Base-by-base conservation (phyloP, 371 early-diverging fungal species). In the Fennellomyces sp. region DNA sequence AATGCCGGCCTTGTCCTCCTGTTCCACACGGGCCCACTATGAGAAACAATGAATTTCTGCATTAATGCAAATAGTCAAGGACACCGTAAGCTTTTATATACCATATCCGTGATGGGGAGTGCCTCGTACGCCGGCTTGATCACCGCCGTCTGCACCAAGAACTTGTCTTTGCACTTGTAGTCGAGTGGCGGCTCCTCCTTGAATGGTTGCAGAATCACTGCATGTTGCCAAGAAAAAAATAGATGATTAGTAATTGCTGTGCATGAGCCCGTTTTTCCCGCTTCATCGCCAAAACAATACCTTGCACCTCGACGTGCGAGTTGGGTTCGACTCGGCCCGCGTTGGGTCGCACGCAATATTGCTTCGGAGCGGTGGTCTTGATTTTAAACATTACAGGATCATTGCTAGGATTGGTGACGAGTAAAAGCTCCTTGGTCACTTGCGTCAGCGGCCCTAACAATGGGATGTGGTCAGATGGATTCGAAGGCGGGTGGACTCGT, bases 321-420 rank as follows among this genome's bases (percentile, higher is more conserved):
- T 84, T 70, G 3, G 94, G 84, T 10, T 73, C 78, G 45, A 96
- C 81, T 39, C 83, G 73, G 13, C 94, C 94, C 17, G 90, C 82
- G 71, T 95, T 96, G 28, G 96, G 96, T 30, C 93, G 87, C 35
- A 96, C 92, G 66, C 91, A 92, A 70, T 94, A 97, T 56, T 91
- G 84, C 73, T 92, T 92, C 19, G 97, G 97, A 2, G 94, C 93
- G 0, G 97, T 96, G 3, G 97, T 96, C 66, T 95, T 94, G 63
- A 96, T 88, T 70, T 96, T 95, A 79, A 92, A 96, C 36, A 89
- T 88, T 33, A 89, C 66, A 6, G 86, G 73, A 25, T 77, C 69
- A 51, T 76, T 72, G 60, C 78, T 73, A 26, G 76, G 67, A 75
- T 94, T 94, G 4, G 58, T 65, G 50, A 94, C 74, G 1, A 53